Base-by-base conservation (phyloP, 2,329 filamentous ascomycete species). In the Pseudodiploospora longispora region DNA sequence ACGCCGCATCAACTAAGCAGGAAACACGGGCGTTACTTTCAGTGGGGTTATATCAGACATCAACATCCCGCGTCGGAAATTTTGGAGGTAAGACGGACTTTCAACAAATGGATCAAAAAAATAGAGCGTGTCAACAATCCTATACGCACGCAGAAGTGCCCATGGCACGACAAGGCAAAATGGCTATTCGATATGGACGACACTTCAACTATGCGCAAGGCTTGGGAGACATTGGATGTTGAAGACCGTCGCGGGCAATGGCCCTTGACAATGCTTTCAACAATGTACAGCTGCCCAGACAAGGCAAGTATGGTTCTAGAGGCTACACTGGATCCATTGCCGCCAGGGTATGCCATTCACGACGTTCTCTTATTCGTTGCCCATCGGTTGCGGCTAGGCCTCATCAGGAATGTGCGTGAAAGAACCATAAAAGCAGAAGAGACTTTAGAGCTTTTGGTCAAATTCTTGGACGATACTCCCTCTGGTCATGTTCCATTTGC, bases 281-380 rank as follows among this genome's bases (percentile, higher is more conserved):
- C 64, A 1, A 43, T 71, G 32, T 51, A 56, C 35, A 49, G 46
- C 6, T 53, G 49, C n/a, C 66, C 65, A 1, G 54, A 57, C 7
- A 62, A 59, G 42, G 58, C 59, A 3, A 40, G 38, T 8, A 50
- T 50, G 42, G 56, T 71, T 6, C 57, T 71, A 2, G 52, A 59
- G 12, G 66, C 66, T 4, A 71, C 66, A 0, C 45, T 66, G 43
- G 55, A 66, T 32, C 60, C 62, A 5, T 42, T 55, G 8, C 57
- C 63, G 2, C 64, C 63, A 1, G 61, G 61, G 1, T 71, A 68
- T 42, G 62, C 63, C 6, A 58, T 65, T 6, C 55, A 60, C 4
- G 68, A 71, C 42, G 55, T 55, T 1, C 44, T 70, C 2, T 47
- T 59, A 10, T 62, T 63, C 40, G 49, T 65, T 10, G 57, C 57